phyloP scores from a whole-genome alignment of 768 basidiomycete species.

The Termitomyces sp. region DNA sequence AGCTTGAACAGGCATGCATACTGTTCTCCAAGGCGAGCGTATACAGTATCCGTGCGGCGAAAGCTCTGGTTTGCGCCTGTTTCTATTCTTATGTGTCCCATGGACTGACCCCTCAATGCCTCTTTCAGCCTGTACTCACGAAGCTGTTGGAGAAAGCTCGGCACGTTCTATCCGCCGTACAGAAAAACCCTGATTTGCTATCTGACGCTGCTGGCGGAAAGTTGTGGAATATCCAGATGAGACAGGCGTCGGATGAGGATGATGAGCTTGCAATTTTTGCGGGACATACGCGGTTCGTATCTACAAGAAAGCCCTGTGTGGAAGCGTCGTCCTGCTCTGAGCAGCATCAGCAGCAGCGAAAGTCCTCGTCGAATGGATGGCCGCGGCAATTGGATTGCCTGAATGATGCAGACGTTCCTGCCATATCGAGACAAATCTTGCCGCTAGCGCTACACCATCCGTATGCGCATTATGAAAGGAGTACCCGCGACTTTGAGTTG shows the following conservation, averaged over 20 bases:
- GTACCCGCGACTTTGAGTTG: constrained; percentile 8
- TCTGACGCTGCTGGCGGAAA: constrained; percentile 30
- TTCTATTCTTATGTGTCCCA: background rate
- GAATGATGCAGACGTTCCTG: background rate
- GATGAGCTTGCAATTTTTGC: constrained; percentile 70
- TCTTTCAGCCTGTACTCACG: constrained; percentile 47
- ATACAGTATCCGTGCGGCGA: constrained; percentile 56
- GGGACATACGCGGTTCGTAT: constrained; percentile 59
- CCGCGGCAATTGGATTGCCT: background rate
- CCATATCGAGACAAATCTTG: background rate
- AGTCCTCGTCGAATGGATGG: background rate
- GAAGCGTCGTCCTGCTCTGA: background rate
- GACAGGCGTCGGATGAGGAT: constrained; percentile 46
- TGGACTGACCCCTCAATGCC: background rate
- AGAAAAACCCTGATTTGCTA: constrained; percentile 26
- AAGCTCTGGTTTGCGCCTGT: constrained; percentile 47
- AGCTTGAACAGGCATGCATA: constrained; percentile 61
- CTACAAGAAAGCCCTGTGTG: constrained; percentile 28
- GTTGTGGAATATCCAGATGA: constrained; percentile 42
- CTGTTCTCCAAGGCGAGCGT: constrained; percentile 60
- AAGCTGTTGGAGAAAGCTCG: constrained; percentile 64
- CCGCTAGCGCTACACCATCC: constrained; percentile 7
- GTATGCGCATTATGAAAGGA: constrained; percentile 15
- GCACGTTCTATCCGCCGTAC: constrained; percentile 40
- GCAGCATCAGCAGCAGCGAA: background rate